These are phyloP conservation scores for Penicillium concentricum DNA, from an alignment of 2,329 filamentous ascomycete genomes.

Conservation along the genomic window DNA sequence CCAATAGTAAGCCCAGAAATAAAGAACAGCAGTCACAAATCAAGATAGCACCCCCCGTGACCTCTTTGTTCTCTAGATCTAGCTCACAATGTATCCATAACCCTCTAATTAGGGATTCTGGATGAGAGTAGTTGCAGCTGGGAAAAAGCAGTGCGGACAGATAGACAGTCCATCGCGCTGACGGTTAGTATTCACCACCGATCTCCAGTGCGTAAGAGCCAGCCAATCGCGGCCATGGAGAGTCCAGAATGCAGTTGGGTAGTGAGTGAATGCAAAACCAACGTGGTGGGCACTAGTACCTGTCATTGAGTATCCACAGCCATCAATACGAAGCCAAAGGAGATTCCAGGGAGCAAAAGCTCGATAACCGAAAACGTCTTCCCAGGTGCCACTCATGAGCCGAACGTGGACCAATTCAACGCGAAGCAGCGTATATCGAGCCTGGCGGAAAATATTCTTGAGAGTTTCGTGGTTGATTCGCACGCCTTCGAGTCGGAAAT, in stretches of 20 bases:
- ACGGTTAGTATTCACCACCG: neutral
- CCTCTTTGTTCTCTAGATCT: neutral
- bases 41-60: neutral
- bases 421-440: neutral
- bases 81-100: neutral
- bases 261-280: no score
- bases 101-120: neutral
- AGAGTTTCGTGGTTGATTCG: neutral
- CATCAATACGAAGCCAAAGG: neutral
- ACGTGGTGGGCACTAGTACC: neutral
- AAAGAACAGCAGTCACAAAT: neutral
- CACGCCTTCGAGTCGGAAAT: neutral
- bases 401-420: neutral
- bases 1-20: neutral
- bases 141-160: neutral
- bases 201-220: neutral
- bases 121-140: accelerated
- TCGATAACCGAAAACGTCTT: neutral
- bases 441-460: neutral
- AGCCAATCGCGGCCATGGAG: neutral
- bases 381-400: neutral
- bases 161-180: accelerated
- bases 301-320: neutral
- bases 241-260: neutral
- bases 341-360: neutral